Evolutionary conservation across 169 alveolate genomes (phyloP), one percentile per base, ranked within the genome.

Genomic region (Neospora caninum): DNA sequence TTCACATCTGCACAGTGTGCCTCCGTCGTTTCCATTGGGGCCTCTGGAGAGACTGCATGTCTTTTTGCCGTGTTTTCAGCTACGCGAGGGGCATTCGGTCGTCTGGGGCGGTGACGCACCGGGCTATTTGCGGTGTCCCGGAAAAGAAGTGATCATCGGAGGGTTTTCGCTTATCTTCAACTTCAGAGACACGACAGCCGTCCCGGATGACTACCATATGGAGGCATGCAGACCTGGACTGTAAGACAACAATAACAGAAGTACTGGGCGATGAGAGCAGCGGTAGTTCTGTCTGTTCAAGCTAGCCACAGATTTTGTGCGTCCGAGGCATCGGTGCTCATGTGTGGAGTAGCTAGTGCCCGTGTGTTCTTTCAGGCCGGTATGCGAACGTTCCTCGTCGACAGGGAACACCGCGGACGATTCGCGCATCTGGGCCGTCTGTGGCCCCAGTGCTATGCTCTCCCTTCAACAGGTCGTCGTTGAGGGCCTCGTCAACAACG

Each of bases 41-140:
- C n/a, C n/a, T n/a, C n/a, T n/a, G n/a, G n/a, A n/a, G n/a, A n/a
- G n/a, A n/a, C n/a, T n/a, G n/a, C n/a, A n/a, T n/a, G n/a, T n/a
- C 64, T 53, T 22, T 70, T 70, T 70, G n/a, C 73, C 36, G 22
- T 80, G 88, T 80, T 36, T 80, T 34, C 94, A 92, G 94, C 91
- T 92, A 86, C 88, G 64, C 10, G 39, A 18, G 6, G 87, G 92
- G 70, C 42, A 67, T 18, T 22, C 91, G 6, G 70, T 92, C 25
- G 80, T 42, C 13, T 92, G 91, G 91, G 91, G 87, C 10, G 94
- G 94, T 13, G 38, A 91, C 7, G 88, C 94, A 29, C 94, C 94
- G 0, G 94, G 94, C 0, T 80, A 36, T 41, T 80, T 84, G n/a
- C 70, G 39, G n/a, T 92, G 94, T 80, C 94, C 94, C 27, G 53